phyloP scores from a whole-genome alignment of 768 basidiomycete genomes.

The Dioszegia crocea region DNA sequence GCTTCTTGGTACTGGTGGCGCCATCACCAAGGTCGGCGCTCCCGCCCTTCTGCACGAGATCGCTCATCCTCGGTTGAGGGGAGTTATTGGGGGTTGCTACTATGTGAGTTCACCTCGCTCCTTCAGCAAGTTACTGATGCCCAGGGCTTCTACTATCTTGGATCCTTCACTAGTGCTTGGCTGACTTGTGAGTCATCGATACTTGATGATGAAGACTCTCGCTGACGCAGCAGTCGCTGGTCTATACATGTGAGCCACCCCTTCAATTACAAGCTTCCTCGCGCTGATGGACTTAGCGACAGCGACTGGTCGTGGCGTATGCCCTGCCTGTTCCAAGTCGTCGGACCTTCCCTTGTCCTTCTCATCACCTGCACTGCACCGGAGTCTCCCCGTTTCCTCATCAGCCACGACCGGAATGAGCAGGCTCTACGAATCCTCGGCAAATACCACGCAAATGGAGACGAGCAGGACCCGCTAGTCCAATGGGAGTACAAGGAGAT shows the following conservation, averaged over 20 bases:
- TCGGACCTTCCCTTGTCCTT: slow-evolving; percentile 18
- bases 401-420: slow-evolving; percentile 26
- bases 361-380: slow-evolving; percentile 19
- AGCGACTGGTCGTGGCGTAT: slow-evolving; percentile 30
- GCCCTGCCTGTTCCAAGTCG: slow-evolving; percentile 22
- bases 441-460: slow-evolving; percentile 40
- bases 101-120: slow-evolving; percentile 8
- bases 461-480: slow-evolving; percentile 32
- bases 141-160: slow-evolving; percentile 11
- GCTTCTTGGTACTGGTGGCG: slow-evolving; percentile 25
- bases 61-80: slow-evolving; percentile 34
- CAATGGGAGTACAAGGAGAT: slow-evolving; percentile 37
- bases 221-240: slow-evolving; percentile 16
- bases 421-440: slow-evolving; percentile 32
- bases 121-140: not conserved
- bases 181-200: not conserved
- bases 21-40: slow-evolving; percentile 29
- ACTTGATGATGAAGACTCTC: not conserved
- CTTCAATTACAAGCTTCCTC: not conserved
- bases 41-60: slow-evolving; percentile 34
- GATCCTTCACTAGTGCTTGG: slow-evolving; percentile 9
- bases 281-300: slow-evolving; percentile 4
- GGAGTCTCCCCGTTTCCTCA: slow-evolving; percentile 33
- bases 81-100: slow-evolving; percentile 25
- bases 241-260: slow-evolving; percentile 9